These are phyloP conservation scores for Simplicillium aogashimaense DNA, from an alignment of 2,329 filamentous ascomycete species.

Conservation along the genomic window DNA sequence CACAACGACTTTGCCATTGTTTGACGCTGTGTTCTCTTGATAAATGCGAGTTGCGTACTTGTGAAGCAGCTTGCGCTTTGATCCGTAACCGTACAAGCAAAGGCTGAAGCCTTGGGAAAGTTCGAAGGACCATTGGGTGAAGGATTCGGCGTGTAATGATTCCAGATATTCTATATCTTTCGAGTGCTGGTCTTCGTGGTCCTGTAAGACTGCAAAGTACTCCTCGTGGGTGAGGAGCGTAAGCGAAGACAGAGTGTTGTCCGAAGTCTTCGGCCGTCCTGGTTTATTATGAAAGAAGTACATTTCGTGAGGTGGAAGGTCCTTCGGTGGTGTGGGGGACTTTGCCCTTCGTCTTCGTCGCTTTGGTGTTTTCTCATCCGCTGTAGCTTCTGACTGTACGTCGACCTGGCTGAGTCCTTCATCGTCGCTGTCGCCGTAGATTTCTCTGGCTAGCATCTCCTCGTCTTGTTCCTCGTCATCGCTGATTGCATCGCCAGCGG, in stretches of 20 bases:
- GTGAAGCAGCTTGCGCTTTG: slow-evolving; percentile 67
- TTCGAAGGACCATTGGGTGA: slow-evolving; percentile 90
- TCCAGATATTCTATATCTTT: slow-evolving; percentile 62
- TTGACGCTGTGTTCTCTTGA: slow-evolving; percentile 8
- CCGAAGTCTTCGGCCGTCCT: slow-evolving; percentile 73
- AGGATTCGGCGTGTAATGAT: slow-evolving; percentile 68
- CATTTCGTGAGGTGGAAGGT: slow-evolving; percentile 78
- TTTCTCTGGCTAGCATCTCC: slow-evolving; percentile 58
- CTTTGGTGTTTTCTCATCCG: slow-evolving; percentile 22
- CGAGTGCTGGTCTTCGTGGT: slow-evolving; percentile 58
- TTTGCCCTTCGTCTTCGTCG: slow-evolving; percentile 25
- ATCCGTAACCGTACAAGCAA: slow-evolving; percentile 87
- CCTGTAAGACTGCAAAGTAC: slow-evolving; percentile 61
- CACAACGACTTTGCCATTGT: slow-evolving; percentile 51
- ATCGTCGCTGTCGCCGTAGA: slow-evolving; percentile 49
- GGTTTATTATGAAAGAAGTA: slow-evolving; percentile 91
- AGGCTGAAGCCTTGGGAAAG: slow-evolving; percentile 77
- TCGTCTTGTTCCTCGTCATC: slow-evolving; percentile 69
- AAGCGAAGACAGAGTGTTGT: slow-evolving; percentile 69
- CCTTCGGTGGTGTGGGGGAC: slow-evolving; percentile 69
- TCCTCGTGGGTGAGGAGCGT: slow-evolving; percentile 81
- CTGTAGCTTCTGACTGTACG: neutral
- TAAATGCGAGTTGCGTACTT: slow-evolving; percentile 65
- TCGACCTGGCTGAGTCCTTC: slow-evolving; percentile 11
- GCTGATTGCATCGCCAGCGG: slow-evolving; percentile 51